Base-by-base conservation (phyloP, 768 basidiomycete species). In the Suillus spraguei region DNA sequence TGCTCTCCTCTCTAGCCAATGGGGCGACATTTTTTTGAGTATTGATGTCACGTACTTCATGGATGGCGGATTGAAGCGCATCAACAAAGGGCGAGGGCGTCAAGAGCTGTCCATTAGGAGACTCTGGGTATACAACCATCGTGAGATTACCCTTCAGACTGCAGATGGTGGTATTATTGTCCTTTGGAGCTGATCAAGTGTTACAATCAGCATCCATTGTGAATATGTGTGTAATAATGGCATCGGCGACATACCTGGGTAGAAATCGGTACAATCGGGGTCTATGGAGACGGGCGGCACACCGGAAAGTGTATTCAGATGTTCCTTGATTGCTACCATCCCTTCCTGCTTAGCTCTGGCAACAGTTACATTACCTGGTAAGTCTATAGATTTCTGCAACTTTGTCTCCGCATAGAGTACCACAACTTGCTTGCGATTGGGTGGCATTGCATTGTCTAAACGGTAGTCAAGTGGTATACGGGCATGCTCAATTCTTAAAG, bases 71-170 rank as follows among this genome's bases (percentile, higher is more conserved):
- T 28, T 28, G 28, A 28, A 28, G 28, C 2, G 28, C 28, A 28
- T 28, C 28, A 4, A 28, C 28, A 28, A 28, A 28, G 28, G 28
- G 28, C 4, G 28, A 28, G 28, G 28, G 28, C 4, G 28, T 28
- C 28, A 28, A 28, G 28, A 2, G 2, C 28, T 28, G 44, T 46
- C 44, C 44, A 22, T 46, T 2, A 46, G 44, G 44, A 46, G 44
- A n/a, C 44, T 46, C 44, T 10, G 44, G 44, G 44, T 46, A 46
- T n/a, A 46, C 44, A n/a, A 46, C 44, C 44, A 46, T 46, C n/a
- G 44, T 46, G 1, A 22, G n/a, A 46, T 46, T 46, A 22, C 44
- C 44, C 20, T 46, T 46, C 10, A 46, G 44, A 46, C n/a, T 13
- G n/a, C n/a, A n/a, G n/a, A 46, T 46, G 11, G 10, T 46, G 10